Evolutionary conservation across 164 flowering plant genomes (phyloP), one percentile per base, ranked within the genome.

Genomic region (Umbilicus rupestris): DNA sequence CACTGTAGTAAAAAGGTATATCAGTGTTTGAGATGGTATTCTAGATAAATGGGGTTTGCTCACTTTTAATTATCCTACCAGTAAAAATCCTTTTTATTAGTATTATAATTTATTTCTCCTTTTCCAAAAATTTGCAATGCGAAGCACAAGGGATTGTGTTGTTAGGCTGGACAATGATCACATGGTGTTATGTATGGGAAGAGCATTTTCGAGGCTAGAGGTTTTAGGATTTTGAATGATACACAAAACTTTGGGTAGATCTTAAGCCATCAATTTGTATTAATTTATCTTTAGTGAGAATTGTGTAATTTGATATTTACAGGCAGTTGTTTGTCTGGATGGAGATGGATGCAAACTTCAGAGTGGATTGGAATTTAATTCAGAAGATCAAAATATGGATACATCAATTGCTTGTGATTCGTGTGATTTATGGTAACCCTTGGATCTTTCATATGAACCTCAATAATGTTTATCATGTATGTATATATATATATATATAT

Each of bases 331-430:
- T 73, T 95, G 99, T 80, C 80, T 95, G 84, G 97, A 88, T 73
- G 97, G 94, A 75, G 88, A 84, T 83, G 96, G 79, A 67, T 95
- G 99, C 89, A 91, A 86, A 81, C 72, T 95, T 76, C 84, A 90
- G 50, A 83, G 70, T 79, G 85, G 87, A 60, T 70, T 71, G 57
- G 75, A 69, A 65, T 65, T 67, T 66, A 63, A 70, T 72, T 86
- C 76, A 58, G 97, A 76, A 59, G 85, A 79, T 73, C 69, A 81
- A 57, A 70, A 79, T 80, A 82, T 87, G 68, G 99, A 95, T 76
- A 92, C 94, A 60, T 95, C 99, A 69, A 88, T 95, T 83, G 99
- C 99, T 73, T 95, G 99, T 79, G 97, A 95, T 82, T 85, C 92
- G 41, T 95, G 99, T 75, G 97, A 95, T 77, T 68, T 74, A 75